Percentiles rank a stretch among this genome's conserved stretches.
Conservation (phyloP, 2,329 filamentous ascomycete species). For the Stromatinia cepivora region DNA sequence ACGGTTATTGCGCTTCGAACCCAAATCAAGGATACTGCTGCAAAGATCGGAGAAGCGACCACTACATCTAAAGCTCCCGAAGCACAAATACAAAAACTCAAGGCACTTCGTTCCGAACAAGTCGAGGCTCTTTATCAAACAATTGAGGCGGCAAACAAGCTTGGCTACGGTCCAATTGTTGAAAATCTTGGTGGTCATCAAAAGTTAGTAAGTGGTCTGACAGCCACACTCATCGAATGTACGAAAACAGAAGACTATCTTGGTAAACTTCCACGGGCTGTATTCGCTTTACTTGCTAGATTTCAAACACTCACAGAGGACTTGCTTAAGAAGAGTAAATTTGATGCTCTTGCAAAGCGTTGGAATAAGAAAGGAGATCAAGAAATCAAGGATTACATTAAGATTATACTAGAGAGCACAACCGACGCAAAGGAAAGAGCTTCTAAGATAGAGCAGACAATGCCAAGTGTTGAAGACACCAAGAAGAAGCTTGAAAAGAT, state of each 20-base stretch:
- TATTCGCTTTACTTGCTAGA: conserved; percentile 62
- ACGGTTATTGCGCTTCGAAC: conserved; percentile 37
- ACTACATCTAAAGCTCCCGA: conserved; percentile 28
- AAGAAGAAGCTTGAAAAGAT: conserved; percentile 35
- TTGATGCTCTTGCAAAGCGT: conserved; percentile 63
- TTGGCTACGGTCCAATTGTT: conserved; percentile 56
- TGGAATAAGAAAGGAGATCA: conserved; percentile 64
- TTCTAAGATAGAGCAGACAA: conserved; percentile 49
- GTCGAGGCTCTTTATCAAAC: conserved; percentile 53
- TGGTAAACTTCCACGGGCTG: conserved; percentile 54
- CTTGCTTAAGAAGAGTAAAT: conserved; percentile 62
- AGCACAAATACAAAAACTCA: conserved; percentile 43
- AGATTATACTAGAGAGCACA: conserved; percentile 52
- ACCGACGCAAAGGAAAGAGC: conserved; percentile 37
- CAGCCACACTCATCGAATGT: conserved; percentile 55
- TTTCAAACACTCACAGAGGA: conserved; percentile 59
- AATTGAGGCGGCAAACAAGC: conserved; percentile 54
- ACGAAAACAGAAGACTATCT: conserved; percentile 55
- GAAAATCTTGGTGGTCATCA: conserved; percentile 59
- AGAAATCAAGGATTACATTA: conserved; percentile 61
- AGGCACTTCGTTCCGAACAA: conserved; percentile 47
- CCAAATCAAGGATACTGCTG: conserved; percentile 37
- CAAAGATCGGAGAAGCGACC: conserved; percentile 35
- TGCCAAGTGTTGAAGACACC: conserved; percentile 31
- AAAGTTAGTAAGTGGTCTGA: conserved; percentile 56